These are phyloP conservation scores for Ogataea methylovora DNA, from an alignment of 805 yeast genomes.

Conservation along the genomic window DNA sequence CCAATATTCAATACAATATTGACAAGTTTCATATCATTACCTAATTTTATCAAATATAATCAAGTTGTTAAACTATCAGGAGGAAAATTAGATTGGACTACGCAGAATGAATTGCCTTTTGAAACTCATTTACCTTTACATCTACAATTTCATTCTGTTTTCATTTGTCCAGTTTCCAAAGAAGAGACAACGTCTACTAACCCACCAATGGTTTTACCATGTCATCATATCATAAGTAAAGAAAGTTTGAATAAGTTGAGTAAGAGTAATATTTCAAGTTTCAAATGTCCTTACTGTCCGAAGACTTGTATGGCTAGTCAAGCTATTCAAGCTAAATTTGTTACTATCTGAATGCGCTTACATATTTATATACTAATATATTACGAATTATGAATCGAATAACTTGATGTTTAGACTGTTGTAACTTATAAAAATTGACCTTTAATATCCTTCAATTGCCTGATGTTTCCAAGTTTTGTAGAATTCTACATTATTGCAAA, in stretches of 20 bases:
- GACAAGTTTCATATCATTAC: slow-evolving; percentile 48
- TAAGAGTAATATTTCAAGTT: slow-evolving; percentile 29
- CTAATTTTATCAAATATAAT: slow-evolving; percentile 42
- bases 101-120: slow-evolving; percentile 53
- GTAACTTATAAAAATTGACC: no score
- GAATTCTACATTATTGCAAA: no score
- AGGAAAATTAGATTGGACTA: slow-evolving; percentile 44
- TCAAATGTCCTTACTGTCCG: slow-evolving; percentile 74
- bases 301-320: slow-evolving; percentile 32
- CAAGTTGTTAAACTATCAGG: slow-evolving; percentile 27
- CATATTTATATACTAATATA: no score
- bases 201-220: slow-evolving; percentile 57
- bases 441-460: no score
- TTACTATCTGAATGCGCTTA: slow-evolving; percentile 24
- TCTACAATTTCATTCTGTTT: slow-evolving; percentile 54
- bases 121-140: slow-evolving; percentile 47
- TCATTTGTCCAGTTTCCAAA: slow-evolving; percentile 65
- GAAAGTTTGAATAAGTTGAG: slow-evolving; percentile 43
- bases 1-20: slow-evolving; percentile 42
- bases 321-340: slow-evolving; percentile 38
- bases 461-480: no score
- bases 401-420: no score
- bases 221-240: slow-evolving; percentile 51
- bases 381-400: background rate
- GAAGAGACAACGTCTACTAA: slow-evolving; percentile 53